Evolutionary conservation across 306 rosid genomes (phyloP).

Genomic region (Dryas drummondii): DNA sequence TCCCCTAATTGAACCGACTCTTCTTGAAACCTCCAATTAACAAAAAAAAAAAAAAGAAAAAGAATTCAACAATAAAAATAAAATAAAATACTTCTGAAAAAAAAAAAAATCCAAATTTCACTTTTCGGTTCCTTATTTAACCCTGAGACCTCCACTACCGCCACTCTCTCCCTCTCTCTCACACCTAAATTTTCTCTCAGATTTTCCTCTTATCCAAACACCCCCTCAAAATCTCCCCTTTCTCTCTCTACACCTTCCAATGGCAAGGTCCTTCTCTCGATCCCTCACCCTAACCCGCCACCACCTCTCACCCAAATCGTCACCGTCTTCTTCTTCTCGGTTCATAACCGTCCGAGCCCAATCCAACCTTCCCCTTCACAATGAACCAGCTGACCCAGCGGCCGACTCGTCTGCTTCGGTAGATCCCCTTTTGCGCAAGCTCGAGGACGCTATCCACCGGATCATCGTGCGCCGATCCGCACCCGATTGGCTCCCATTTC

Average conservation of each 20-base stretch:
- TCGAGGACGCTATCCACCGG: slow-evolving; percentile 69
- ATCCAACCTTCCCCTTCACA: slow-evolving; percentile 45
- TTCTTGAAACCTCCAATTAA: not conserved
- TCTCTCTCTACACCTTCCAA: not conserved
- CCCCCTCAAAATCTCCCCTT: not conserved
- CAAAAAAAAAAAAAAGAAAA: not conserved
- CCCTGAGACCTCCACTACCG: not conserved
- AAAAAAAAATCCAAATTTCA: not conserved
- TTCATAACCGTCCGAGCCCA: slow-evolving; percentile 41
- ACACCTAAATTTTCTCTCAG: not conserved
- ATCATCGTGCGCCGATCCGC: slow-evolving; percentile 62
- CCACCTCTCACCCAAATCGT: slow-evolving; percentile 14
- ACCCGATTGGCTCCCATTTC: slow-evolving; percentile 67
- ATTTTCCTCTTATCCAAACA: slow-evolving; percentile 12
- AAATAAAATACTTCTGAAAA: no score
- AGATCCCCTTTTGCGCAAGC: slow-evolving; percentile 60
- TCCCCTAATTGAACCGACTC: no score
- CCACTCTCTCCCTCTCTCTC: not conserved
- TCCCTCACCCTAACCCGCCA: slow-evolving; percentile 35
- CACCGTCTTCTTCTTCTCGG: slow-evolving; percentile 22
- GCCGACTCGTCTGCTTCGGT: slow-evolving; percentile 27
- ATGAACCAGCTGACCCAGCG: slow-evolving; percentile 27
- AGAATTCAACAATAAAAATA: not conserved
- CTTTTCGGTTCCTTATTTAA: not conserved
- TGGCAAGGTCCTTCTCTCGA: slow-evolving; percentile 49